Evolutionary conservation across 495 filamentous ascomycete species (phyloP), one percentile per base, ranked within the genome.

Genomic region (Talaromyces wortmannii): DNA sequence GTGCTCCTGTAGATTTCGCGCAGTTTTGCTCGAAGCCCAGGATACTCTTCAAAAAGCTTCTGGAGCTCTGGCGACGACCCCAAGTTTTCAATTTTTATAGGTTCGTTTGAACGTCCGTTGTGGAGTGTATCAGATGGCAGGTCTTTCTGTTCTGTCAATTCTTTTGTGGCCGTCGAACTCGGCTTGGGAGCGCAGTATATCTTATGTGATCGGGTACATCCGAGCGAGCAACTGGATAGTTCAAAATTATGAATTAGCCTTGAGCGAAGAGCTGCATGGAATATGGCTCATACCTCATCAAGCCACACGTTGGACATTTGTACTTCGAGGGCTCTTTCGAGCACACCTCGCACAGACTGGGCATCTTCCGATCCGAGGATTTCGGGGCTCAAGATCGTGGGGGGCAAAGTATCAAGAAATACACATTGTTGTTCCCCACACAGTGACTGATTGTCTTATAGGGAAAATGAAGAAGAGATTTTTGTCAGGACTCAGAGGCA

Each of bases 181-280:
- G 61, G 57, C 57, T 73, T 73, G 13, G 72, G 71, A 18, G 72
- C 66, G 56, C 74, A 77, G 54, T 74, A 75, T 43, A 75, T 74
- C 61, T 77, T 85, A 71, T 91, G 87, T 30, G 75, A 67, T 58
- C 79, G 82, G 54, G 80, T 86, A 67, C 87, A 91, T 23, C 77
- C 69, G 46, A 88, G 74, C 1, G 86, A 90, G 61, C 87, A 91
- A 62, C 87, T 91, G 12, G 7, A 33, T n/a, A 55, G 18, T 17
- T 4, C 45, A 23, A n/a, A 13, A 40, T 30, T 48, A 17, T 13
- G 36, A 45, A 42, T 30, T 45, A 16, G 23, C 6, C 11, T 11
- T 7, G 12, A 13, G n/a, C 18, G n/a, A 31, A 23, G 23, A 33
- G 5, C n/a, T 5, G 11, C 10, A 31, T 5, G 15, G 12, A 13